phyloP scores from a whole-genome alignment of 129 eudicot genomes.

The Artemisia annua region DNA sequence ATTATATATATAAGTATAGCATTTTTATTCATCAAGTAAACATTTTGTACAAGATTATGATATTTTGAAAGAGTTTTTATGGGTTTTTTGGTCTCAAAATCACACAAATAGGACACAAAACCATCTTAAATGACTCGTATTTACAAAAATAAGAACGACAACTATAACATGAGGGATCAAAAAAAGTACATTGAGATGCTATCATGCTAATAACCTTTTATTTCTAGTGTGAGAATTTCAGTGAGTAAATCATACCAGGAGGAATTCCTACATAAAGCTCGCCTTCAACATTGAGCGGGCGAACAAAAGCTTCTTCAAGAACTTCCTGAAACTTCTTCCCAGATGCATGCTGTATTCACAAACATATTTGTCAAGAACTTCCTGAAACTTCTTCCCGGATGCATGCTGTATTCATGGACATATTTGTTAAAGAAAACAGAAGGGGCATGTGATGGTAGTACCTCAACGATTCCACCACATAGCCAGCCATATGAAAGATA shows the following conservation, averaged over 20 bases:
- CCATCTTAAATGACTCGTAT: background rate
- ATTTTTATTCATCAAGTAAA: background rate
- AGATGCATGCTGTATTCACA: constrained; percentile 66
- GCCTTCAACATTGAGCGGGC: constrained; percentile 77
- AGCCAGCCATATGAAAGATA: constrained; percentile 93
- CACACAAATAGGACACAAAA: too few species aligned
- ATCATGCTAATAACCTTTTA: too few species aligned
- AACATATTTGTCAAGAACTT: constrained; percentile 55
- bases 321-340: constrained; percentile 85
- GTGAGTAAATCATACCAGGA: constrained; percentile 52
- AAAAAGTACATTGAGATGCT: too few species aligned
- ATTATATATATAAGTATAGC: background rate
- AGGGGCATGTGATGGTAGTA: constrained; percentile 20
- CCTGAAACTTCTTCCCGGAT: constrained; percentile 83
- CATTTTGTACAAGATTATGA: too few species aligned
- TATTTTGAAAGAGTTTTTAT: too few species aligned
- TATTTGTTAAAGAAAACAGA: background rate
- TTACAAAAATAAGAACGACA: too few species aligned
- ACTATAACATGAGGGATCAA: too few species aligned
- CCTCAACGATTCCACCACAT: constrained; percentile 97
- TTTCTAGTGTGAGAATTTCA: background rate
- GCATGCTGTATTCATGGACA: constrained; percentile 56
- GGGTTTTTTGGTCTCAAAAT: too few species aligned
- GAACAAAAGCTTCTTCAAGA: constrained; percentile 89
- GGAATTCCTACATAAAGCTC: constrained; percentile 97